phyloP scores from a whole-genome alignment of 306 rosid species.

The Inga laurina region DNA sequence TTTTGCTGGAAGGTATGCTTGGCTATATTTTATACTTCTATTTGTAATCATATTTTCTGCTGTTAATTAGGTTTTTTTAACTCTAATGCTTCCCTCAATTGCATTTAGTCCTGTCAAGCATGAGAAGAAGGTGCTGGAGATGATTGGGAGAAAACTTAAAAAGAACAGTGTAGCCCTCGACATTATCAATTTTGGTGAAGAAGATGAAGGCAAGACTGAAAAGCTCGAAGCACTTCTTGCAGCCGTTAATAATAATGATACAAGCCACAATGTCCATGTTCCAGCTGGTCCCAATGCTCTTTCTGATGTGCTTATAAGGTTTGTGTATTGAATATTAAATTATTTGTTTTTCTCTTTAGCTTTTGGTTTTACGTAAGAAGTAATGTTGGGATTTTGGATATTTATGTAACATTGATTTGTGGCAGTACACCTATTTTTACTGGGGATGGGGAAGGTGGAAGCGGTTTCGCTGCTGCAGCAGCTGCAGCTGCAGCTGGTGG shows the following conservation, averaged over 20 bases:
- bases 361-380: neutral
- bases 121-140: slow-evolving; percentile 78
- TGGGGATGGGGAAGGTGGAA: slow-evolving; percentile 98
- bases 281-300: slow-evolving; percentile 52
- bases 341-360: slow-evolving; percentile 9
- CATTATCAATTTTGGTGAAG: slow-evolving; percentile 88
- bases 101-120: slow-evolving; percentile 66
- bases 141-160: slow-evolving; percentile 85
- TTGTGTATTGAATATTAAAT: slow-evolving; percentile 17
- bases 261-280: slow-evolving; percentile 55
- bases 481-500: slow-evolving; percentile 95
- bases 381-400: slow-evolving; percentile 8
- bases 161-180: slow-evolving; percentile 94
- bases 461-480: slow-evolving; percentile 90
- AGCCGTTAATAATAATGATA: slow-evolving; percentile 81
- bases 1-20: slow-evolving; percentile 80
- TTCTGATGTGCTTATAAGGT: slow-evolving; percentile 63
- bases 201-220: slow-evolving; percentile 83
- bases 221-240: slow-evolving; percentile 82
- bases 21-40: slow-evolving; percentile 12
- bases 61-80: neutral
- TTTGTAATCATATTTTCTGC: neutral
- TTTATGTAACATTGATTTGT: slow-evolving; percentile 8
- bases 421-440: slow-evolving; percentile 95
- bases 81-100: slow-evolving; percentile 16